phyloP scores from a whole-genome alignment of 176 grass and related monocot species.

The Alloteropsis semialata region DNA sequence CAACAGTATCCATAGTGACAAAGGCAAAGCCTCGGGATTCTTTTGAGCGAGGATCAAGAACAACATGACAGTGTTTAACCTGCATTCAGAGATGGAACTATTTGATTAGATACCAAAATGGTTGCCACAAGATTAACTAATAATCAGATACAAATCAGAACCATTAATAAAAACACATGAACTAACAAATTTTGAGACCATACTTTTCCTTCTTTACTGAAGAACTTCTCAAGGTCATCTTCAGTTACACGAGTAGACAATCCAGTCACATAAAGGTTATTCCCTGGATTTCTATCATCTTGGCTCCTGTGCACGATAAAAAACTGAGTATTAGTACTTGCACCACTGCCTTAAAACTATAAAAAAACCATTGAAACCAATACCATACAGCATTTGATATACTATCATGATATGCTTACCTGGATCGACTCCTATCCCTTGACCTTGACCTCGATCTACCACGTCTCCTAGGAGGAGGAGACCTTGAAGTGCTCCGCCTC shows the following conservation, averaged over 20 bases:
- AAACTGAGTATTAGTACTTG: constrained; percentile 15
- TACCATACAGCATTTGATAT: not conserved
- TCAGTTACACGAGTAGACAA: constrained; percentile 78
- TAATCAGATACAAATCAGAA: not conserved
- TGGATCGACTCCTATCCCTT: constrained; percentile 85
- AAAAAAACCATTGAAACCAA: not conserved
- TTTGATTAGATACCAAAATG: constrained; percentile 2
- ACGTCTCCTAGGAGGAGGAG: constrained; percentile 51
- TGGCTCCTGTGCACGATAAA: constrained; percentile 43
- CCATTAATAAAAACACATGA: not conserved
- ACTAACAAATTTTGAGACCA: not conserved
- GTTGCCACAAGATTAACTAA: not conserved
- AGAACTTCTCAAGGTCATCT: constrained; percentile 78
- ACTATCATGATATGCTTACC: constrained; percentile 43
- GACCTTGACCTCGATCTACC: constrained; percentile 57
- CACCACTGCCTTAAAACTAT: not conserved
- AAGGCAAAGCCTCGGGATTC: constrained; percentile 98
- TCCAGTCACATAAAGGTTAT: constrained; percentile 95
- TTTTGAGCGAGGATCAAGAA: constrained; percentile 78
- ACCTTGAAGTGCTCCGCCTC: constrained; percentile 38
- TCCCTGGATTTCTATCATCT: constrained; percentile 82
- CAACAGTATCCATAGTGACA: constrained; percentile 81
- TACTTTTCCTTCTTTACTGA: constrained; percentile 92
- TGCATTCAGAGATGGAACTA: constrained; percentile 25
- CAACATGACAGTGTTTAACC: constrained; percentile 81